These are phyloP conservation scores for Trichosporon sp. DNA, from an alignment of 1,284 basidiomycete species.

Conservation along the genomic window DNA sequence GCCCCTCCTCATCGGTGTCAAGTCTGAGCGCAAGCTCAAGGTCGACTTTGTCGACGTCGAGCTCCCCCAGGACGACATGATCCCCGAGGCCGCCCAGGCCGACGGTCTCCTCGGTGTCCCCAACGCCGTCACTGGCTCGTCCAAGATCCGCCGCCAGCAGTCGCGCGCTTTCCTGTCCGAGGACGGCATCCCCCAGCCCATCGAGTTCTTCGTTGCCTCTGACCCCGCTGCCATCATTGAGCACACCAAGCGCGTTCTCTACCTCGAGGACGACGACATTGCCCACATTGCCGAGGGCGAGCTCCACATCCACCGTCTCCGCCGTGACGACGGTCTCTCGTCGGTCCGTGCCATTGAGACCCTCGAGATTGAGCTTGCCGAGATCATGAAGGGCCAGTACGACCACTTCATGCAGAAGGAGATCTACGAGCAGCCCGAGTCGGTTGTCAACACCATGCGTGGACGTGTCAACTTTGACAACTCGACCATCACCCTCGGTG, in stretches of 20 bases:
- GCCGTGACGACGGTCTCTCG: constrained; percentile 76
- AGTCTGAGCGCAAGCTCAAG: constrained; percentile 99
- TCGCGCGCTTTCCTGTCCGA: constrained; percentile 98
- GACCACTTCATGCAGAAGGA: constrained; percentile 99
- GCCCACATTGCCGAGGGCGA: constrained; percentile 96
- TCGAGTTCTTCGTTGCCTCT: constrained; percentile 99
- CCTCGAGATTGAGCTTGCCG: constrained; percentile 96
- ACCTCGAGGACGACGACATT: constrained; percentile 98
- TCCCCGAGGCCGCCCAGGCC: constrained; percentile 35
- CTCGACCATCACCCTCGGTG: constrained; percentile 88
- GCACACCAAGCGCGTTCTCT: constrained; percentile 98
- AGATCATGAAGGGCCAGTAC: constrained; percentile 99
- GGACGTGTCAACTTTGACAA: constrained; percentile 99
- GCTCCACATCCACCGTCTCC: constrained; percentile 97
- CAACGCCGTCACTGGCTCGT: constrained; percentile 60
- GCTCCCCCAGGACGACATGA: constrained; percentile 70
- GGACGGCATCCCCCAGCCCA: constrained; percentile 96
- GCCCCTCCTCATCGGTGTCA: constrained; percentile 95
- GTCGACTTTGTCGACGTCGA: constrained; percentile 99
- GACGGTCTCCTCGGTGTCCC: constrained; percentile 66
- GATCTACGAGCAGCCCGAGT: constrained; percentile 99
- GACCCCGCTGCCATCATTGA: constrained; percentile 96
- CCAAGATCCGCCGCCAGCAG: constrained; percentile 90
- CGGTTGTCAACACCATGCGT: constrained; percentile 99
- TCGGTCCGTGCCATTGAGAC: constrained; percentile 96